Evolutionary conservation across 176 grass and related monocot genomes (phyloP), one percentile per base, ranked within the genome.

Genomic region (Pontederia paniculata): DNA sequence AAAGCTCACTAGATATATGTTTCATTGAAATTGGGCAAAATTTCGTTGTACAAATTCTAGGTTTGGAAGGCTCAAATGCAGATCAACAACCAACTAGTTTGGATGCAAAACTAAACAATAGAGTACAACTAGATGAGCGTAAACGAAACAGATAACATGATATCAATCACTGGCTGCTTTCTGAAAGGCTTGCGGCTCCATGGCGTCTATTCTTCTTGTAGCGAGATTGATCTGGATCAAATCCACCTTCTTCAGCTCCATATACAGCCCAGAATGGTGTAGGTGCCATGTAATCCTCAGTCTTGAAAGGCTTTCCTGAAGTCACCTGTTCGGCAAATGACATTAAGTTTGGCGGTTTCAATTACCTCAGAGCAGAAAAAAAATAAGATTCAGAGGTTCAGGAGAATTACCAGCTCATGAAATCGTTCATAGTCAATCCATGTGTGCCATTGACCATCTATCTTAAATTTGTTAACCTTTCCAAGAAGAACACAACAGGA

Each of bases 191-290:
- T 45, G 78, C 73, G 53, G 83, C 52, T 49, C 86, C 77, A 55
- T 98, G 93, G 11, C 86, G 93, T 63, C 86, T 98, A 79, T 98
- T 86, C 65, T 98, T 98, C 71, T 79, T 98, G 61, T 66, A 91
- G 57, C 93, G 86, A 77, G 86, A 79, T 69, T 98, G 86, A 65
- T 84, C 86, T 21, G 93, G 93, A 57, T 98, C 93, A 12, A 91
- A 98, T 45, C 93, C 93, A 54, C 86, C 86, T 77, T 91, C 86
- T 0, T 81, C 75, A 1, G 93, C 86, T 20, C 86, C 86, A 48
- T 98, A 98, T 9, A 98, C 80, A 0, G 93, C 93, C 93, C 93
- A 98, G 2, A 80, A 80, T 22, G 93, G 93, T 25, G 93, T 88
- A 18, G 65, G 37, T 0, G 82, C 69, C 83, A 84, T 91, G 72